Base-by-base conservation (phyloP, 352 stramenopile genomes). In the Globisporangium recalcitrans region DNA sequence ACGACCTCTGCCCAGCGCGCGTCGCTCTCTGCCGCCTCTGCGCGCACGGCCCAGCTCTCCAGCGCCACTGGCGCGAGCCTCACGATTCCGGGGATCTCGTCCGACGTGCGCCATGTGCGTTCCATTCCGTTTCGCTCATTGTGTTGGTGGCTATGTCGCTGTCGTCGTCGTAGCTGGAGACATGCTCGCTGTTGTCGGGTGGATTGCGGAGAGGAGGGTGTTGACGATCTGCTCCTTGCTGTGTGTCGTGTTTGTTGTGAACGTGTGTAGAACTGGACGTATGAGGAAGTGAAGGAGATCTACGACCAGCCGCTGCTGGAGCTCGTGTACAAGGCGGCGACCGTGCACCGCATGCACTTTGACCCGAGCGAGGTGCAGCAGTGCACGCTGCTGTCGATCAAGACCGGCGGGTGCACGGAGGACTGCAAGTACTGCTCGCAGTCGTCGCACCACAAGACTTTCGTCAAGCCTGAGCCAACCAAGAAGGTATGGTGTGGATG, bases 321-420 rank as follows among this genome's bases (percentile, higher is more conserved):
- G 77, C 87, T 99, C 51, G 90, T 99, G 73, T 98, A 98, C 80
- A 90, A 96, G 67, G 96, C 97, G 13, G 91, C 91, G 4, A 98
- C 91, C 2, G 91, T 98, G 32, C 97, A 99, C 82, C 93, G 97
- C 63, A 98, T 98, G 88, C 96, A 98, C 80, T 99, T 97, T 78
- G 89, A 99, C 74, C 92, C 96, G 32, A 88, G 84, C 13, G 96
- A 99, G 67, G 96, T 99, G 34, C 96, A 99, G 74, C 96, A 98
- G 74, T 98, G 96, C 75, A 99, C 97, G 31, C 75, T 99, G 27
- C 76, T 99, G 34, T 97, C 85, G 57, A 98, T 99, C 82, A 99
- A 99, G 87, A 99, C 97, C 2, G 96, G 96, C 36, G 97, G 91
- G 32, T 97, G 91, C 72, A 96, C 90, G 2, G 91, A 97, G 68